A percentile compares a stretch with the other conserved stretches of the same genome.
Conservation (phyloP, 805 yeast genomes). For the Nakazawaea anatomiae region DNA sequence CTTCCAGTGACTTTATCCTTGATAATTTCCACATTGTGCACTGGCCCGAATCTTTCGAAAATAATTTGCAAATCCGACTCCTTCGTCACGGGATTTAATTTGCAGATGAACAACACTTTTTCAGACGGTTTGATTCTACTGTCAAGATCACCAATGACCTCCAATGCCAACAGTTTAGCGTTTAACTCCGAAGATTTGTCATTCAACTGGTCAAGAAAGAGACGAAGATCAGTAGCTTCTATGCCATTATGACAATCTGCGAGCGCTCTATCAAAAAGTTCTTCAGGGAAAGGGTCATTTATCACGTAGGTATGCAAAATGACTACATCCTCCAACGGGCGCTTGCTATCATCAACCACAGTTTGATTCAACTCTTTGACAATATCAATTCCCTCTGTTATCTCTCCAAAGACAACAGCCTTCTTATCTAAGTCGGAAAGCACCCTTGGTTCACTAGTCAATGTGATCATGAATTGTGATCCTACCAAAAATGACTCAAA, state of each 20-base stretch:
- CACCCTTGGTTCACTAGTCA: slow-evolving; percentile 21
- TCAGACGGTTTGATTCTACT: slow-evolving; percentile 58
- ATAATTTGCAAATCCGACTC: slow-evolving; percentile 49
- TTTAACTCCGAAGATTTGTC: slow-evolving; percentile 29
- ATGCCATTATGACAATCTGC: slow-evolving; percentile 5
- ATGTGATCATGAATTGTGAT: slow-evolving; percentile 31
- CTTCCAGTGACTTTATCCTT: slow-evolving; percentile 40
- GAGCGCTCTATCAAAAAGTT: slow-evolving; percentile 10
- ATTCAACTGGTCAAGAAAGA: slow-evolving; percentile 18
- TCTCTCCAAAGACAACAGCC: slow-evolving; percentile 39
- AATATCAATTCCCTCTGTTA: slow-evolving; percentile 41
- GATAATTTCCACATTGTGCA: slow-evolving; percentile 46
- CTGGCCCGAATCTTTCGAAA: slow-evolving; percentile 57
- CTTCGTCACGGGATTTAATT: slow-evolving; percentile 55
- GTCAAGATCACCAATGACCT: slow-evolving; percentile 55
- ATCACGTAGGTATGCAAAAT: slow-evolving; percentile 45
- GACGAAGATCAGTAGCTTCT: slow-evolving; percentile 26
- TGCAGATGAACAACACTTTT: slow-evolving; percentile 55
- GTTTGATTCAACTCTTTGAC: slow-evolving; percentile 37
- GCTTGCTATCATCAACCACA: slow-evolving; percentile 28
- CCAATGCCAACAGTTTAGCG: slow-evolving; percentile 55
- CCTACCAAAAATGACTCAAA: slow-evolving; percentile 21
- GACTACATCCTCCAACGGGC: slow-evolving; percentile 45
- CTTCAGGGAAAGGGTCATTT: slow-evolving; percentile 47
- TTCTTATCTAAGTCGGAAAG: slow-evolving; percentile 19